These are phyloP conservation scores for Mycosphaerella sp. DNA, from an alignment of 2,329 filamentous ascomycete species.

Conservation along the genomic window DNA sequence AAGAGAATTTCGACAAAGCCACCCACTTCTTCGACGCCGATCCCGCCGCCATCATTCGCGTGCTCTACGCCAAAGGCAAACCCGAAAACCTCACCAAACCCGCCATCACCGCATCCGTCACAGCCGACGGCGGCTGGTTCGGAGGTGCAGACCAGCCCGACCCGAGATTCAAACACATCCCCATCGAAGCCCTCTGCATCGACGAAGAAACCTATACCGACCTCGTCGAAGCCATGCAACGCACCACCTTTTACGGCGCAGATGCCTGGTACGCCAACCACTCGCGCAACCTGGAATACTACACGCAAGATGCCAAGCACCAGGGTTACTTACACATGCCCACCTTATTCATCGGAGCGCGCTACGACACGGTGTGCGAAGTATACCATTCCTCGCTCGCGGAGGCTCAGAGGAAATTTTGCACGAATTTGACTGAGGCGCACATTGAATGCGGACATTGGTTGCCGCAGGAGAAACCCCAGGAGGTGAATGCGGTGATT, in stretches of 20 bases:
- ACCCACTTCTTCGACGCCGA: slow-evolving; percentile 19
- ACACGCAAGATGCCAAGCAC: slow-evolving; percentile 34
- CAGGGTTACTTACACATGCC: slow-evolving; percentile 33
- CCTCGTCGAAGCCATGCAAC: slow-evolving; percentile 34
- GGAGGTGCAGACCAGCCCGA: slow-evolving; percentile 26
- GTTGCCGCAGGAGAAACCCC: slow-evolving; percentile 25
- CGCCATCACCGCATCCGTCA: slow-evolving; percentile 14
- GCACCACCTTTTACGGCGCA: slow-evolving; percentile 37
- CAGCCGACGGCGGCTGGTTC: slow-evolving; percentile 32
- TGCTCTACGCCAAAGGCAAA: slow-evolving; percentile 25
- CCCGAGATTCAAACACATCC: slow-evolving; percentile 28
- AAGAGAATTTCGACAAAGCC: slow-evolving; percentile 25
- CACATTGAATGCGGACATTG: slow-evolving; percentile 25
- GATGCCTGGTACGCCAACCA: slow-evolving; percentile 43
- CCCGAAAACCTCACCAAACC: slow-evolving; percentile 28
- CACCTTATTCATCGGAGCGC: slow-evolving; percentile 37
- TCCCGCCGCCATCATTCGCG: slow-evolving; percentile 26
- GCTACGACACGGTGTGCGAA: slow-evolving; percentile 37
- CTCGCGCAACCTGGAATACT: slow-evolving; percentile 39
- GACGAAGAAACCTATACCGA: slow-evolving; percentile 29
- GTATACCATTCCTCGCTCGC: slow-evolving; percentile 32
- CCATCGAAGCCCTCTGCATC: slow-evolving; percentile 26
- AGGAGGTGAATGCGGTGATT: slow-evolving; percentile 24
- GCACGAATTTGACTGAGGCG: slow-evolving; percentile 36
- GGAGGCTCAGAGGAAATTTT: slow-evolving; percentile 33